Conservation (phyloP, 176 grass and related monocot species). For the Musa beccarii region DNA sequence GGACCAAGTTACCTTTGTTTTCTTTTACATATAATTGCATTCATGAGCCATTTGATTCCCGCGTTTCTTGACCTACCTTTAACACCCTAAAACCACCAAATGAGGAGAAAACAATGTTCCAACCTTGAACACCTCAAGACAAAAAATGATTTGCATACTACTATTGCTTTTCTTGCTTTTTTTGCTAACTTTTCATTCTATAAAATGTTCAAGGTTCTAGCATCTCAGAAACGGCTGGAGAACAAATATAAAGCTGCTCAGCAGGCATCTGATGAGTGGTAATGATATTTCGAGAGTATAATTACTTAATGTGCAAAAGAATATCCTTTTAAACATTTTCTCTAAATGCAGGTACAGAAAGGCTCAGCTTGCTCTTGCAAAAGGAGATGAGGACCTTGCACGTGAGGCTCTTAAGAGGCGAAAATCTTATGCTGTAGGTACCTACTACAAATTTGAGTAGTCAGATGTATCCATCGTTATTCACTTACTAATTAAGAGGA, state of each 20-base stretch:
- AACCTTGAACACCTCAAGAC: no score
- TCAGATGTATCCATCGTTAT: no score
- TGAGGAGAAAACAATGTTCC: no score
- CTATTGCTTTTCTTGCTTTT: background rate
- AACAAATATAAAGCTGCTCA: slow-evolving; percentile 95
- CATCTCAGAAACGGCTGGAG: slow-evolving; percentile 84
- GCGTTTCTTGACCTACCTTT: no score
- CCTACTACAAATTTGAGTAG: background rate
- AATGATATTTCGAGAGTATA: slow-evolving; percentile 13
- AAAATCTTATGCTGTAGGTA: slow-evolving; percentile 97
- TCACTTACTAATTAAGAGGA: no score
- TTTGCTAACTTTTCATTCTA: background rate
- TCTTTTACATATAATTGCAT: no score
- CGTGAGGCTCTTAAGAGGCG: slow-evolving; percentile 95
- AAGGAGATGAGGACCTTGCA: slow-evolving; percentile 95
- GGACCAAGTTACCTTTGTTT: no score
- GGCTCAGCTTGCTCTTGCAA: slow-evolving; percentile 94
- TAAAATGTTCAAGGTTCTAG: slow-evolving; percentile 70
- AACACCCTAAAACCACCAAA: no score
- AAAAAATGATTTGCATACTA: background rate
- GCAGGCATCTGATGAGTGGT: slow-evolving; percentile 84
- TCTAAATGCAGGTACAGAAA: slow-evolving; percentile 58
- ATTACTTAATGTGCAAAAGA: background rate
- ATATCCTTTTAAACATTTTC: background rate
- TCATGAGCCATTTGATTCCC: no score